Conservation (phyloP, 2,329 filamentous ascomycete species). For the Tympanopsis confertula region DNA sequence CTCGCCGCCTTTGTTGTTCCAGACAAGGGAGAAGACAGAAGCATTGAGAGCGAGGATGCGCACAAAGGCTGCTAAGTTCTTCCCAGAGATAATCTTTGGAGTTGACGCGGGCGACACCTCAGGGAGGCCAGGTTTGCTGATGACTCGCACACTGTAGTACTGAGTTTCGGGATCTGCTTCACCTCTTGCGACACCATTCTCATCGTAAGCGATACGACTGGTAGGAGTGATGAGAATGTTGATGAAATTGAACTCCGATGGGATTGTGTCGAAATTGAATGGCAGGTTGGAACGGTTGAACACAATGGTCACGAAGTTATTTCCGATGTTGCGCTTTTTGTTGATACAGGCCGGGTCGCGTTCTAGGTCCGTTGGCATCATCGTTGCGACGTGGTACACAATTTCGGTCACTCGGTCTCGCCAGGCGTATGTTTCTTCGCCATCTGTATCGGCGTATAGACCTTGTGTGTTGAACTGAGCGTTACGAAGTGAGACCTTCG, state of each 20-base stretch:
- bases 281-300: slow-evolving; percentile 61
- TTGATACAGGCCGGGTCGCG: slow-evolving; percentile 48
- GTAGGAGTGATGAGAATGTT: slow-evolving; percentile 64
- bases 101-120: slow-evolving; percentile 57
- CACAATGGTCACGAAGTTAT: slow-evolving; percentile 66
- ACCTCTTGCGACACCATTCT: slow-evolving; percentile 28
- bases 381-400: slow-evolving; percentile 61
- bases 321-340: slow-evolving; percentile 65
- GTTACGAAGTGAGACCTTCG: slow-evolving; percentile 49
- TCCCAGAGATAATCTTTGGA: slow-evolving; percentile 54
- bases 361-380: slow-evolving; percentile 60
- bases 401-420: slow-evolving; percentile 62
- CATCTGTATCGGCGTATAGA: slow-evolving; percentile 52
- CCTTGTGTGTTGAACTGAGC: slow-evolving; percentile 62
- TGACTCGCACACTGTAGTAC: slow-evolving; percentile 58
- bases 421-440: slow-evolving; percentile 58
- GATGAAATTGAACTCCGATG: slow-evolving; percentile 62
- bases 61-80: slow-evolving; percentile 53
- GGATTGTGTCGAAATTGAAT: slow-evolving; percentile 58
- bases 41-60: slow-evolving; percentile 60
- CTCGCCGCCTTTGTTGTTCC: slow-evolving; percentile 47
- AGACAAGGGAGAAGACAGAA: slow-evolving; percentile 58
- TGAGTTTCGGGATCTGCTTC: slow-evolving; percentile 9
- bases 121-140: slow-evolving; percentile 54
- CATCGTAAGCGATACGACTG: slow-evolving; percentile 40